These are phyloP conservation scores for Psidium friedrichsthalianum DNA, from an alignment of 345 rosid species.

Conservation along the genomic window DNA sequence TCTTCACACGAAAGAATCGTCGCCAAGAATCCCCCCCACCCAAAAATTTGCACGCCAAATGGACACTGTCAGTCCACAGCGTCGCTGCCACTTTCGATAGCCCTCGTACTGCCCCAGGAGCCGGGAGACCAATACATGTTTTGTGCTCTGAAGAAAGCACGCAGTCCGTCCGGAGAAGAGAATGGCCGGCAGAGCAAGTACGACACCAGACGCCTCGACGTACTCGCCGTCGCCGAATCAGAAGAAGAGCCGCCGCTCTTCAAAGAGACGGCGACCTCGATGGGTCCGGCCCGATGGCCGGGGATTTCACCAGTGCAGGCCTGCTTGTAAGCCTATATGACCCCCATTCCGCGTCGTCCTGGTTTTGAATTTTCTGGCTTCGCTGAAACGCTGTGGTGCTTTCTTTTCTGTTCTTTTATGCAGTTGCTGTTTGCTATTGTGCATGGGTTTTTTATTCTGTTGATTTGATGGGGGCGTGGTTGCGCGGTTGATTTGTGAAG, in stretches of 20 bases:
- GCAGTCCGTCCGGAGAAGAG: not conserved
- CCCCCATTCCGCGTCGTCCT: not conserved
- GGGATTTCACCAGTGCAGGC: constrained; percentile 79
- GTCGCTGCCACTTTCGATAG: not conserved
- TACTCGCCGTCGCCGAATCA: constrained; percentile 43
- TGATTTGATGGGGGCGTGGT: not conserved
- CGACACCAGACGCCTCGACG: constrained; percentile 39
- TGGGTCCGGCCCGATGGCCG: constrained; percentile 96
- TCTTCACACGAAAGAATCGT: not conserved
- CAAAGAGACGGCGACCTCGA: constrained; percentile 46
- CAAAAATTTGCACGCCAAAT: not conserved
- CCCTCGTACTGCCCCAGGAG: too few relatives aligned
- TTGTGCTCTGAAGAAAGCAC: not conserved
- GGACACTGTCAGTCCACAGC: not conserved
- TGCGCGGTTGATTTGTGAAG: not conserved
- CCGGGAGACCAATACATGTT: not conserved
- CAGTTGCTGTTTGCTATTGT: not conserved
- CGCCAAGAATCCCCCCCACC: too few relatives aligned
- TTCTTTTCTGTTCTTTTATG: not conserved
- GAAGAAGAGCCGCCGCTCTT: constrained; percentile 32
- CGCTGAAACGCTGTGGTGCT: not conserved
- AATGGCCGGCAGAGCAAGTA: constrained; percentile 48
- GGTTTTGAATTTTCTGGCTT: not conserved
- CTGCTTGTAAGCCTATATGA: constrained; percentile 46
- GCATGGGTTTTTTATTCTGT: not conserved